A percentile compares a stretch with the other conserved stretches of the same genome.
phyloP scores from a whole-genome alignment of 495 filamentous ascomycete species.

The Aspergillus steynii region DNA sequence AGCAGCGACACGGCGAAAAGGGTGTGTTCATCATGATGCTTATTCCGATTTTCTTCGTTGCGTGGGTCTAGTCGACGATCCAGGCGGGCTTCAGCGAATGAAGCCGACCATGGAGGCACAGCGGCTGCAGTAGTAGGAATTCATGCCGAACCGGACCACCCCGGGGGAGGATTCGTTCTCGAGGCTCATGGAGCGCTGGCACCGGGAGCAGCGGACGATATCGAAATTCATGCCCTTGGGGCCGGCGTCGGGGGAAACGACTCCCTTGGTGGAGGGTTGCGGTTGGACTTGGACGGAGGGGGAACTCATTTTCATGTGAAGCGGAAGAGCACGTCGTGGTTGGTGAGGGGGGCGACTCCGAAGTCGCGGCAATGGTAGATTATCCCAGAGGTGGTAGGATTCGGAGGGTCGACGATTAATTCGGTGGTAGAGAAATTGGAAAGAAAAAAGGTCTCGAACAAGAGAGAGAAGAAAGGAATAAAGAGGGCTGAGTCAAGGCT shows the following conservation, averaged over 20 bases:
- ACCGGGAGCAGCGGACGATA: constrained; percentile 51
- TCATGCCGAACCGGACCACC: constrained; percentile 71
- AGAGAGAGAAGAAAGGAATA: background rate
- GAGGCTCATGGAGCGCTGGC: constrained; percentile 49
- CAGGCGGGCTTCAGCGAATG: constrained; percentile 49
- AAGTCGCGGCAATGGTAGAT: background rate
- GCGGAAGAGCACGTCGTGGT: background rate
- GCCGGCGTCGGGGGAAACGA: constrained; percentile 19
- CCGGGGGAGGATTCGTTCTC: constrained; percentile 43
- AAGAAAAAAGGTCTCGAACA: background rate
- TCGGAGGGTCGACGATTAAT: background rate
- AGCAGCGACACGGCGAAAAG: constrained; percentile 4
- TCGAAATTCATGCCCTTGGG: constrained; percentile 31
- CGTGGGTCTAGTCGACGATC: constrained; percentile 2
- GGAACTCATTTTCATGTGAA: constrained; percentile 36
- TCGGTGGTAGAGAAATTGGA: background rate
- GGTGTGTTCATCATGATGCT: constrained; percentile 10
- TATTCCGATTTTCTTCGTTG: constrained; percentile 12
- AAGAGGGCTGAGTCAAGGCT: constrained; percentile 10
- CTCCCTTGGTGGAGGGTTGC: constrained; percentile 25
- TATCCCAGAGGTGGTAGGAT: background rate
- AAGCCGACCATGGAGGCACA: constrained; percentile 73
- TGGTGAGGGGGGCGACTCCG: background rate
- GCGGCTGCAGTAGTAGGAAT: constrained; percentile 76
- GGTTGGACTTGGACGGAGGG: constrained; percentile 41